Conservation (phyloP, 1,284 basidiomycete species). For the Ganoderma meredithae region DNA sequence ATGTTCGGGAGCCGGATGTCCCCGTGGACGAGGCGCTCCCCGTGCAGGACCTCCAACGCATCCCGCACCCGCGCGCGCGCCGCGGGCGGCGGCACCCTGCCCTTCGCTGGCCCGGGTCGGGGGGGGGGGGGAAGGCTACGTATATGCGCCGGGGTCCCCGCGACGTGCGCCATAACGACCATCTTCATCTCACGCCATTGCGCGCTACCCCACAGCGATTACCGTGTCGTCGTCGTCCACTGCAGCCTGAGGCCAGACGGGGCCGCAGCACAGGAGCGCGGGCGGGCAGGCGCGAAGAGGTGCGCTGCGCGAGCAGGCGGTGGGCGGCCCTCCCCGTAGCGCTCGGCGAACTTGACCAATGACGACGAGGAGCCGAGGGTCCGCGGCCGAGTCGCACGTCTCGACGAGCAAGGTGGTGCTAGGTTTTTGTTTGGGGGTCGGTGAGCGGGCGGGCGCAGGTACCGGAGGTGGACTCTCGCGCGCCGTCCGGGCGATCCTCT, state of each 20-base stretch:
- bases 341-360: background rate
- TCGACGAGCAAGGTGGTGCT: background rate
- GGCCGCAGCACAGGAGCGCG: conserved; percentile 2
- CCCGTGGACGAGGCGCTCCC: background rate
- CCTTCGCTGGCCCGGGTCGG: no score
- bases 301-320: background rate
- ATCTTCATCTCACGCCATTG: background rate
- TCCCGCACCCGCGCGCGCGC: background rate
- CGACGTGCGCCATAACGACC: conserved; percentile 11
- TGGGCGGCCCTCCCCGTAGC: background rate
- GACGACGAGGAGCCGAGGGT: background rate
- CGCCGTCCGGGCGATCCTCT: background rate
- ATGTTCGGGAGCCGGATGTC: background rate
- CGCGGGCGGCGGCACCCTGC: background rate
- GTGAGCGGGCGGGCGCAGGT: background rate
- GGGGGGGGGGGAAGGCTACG: no score
- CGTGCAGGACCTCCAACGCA: background rate
- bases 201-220: no score
- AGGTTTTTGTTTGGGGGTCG: no score
- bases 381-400: background rate
- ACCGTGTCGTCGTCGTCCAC: no score
- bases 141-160: background rate
- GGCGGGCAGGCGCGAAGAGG: no score
- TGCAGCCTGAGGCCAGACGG: background rate
- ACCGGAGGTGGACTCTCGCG: background rate